These are phyloP conservation scores for Coriolopsis trogii DNA, from an alignment of 1,284 basidiomycete genomes.

Conservation along the genomic window DNA sequence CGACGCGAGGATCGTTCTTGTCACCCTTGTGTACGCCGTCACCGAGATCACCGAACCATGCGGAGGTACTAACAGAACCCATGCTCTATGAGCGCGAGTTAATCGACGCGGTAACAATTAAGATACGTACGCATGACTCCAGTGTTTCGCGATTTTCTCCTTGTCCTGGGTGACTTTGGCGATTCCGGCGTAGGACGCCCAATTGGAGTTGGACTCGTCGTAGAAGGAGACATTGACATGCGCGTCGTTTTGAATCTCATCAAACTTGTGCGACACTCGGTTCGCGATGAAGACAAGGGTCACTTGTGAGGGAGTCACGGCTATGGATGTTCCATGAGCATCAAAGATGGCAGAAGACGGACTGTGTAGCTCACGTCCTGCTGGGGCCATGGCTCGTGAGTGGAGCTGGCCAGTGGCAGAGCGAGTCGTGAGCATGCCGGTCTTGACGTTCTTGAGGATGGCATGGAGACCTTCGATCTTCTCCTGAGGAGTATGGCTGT, in stretches of 20 bases:
- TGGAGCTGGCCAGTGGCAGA: conserved; percentile 77
- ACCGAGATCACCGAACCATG: conserved; percentile 87
- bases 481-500: conserved; percentile 56
- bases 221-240: conserved; percentile 84
- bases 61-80: conserved; percentile 49
- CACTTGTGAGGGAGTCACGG: conserved; percentile 47
- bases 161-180: conserved; percentile 70
- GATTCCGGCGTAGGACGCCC: conserved; percentile 84
- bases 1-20: conserved; percentile 79
- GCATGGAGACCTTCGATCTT: conserved; percentile 70
- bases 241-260: conserved; percentile 74
- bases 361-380: conserved; percentile 50
- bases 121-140: conserved; percentile 57
- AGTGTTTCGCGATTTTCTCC: conserved; percentile 70
- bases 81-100: background rate
- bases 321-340: conserved; percentile 35
- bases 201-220: conserved; percentile 73
- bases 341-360: background rate
- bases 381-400: conserved; percentile 83
- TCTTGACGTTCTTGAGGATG: conserved; percentile 63
- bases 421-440: conserved; percentile 83
- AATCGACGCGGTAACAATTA: too few relatives aligned
- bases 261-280: conserved; percentile 74
- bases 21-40: conserved; percentile 89
- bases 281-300: conserved; percentile 79